These are phyloP conservation scores for Tardiomyces blankii DNA, from an alignment of 1,139 yeast species.

Conservation along the genomic window DNA sequence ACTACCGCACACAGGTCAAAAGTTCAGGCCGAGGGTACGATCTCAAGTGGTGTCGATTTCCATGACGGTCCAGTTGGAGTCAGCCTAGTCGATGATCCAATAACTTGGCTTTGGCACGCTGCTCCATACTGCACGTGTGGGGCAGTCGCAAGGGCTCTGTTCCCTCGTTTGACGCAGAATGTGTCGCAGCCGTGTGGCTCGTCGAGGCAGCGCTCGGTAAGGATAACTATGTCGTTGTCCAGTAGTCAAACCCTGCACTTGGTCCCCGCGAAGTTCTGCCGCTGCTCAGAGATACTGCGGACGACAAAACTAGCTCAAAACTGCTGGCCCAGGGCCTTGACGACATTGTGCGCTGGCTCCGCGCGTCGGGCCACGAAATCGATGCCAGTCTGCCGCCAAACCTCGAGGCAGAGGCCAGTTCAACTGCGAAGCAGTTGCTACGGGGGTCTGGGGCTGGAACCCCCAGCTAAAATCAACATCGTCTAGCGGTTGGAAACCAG, in stretches of 20 bases:
- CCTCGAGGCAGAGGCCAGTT: not conserved
- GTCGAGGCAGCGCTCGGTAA: constrained; percentile 17
- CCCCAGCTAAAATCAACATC: too few relatives aligned
- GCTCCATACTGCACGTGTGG: constrained; percentile 55
- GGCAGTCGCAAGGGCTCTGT: constrained; percentile 27
- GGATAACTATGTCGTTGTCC: constrained; percentile 30
- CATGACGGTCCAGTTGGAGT: too few relatives aligned
- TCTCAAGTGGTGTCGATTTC: too few relatives aligned
- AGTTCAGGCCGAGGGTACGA: too few relatives aligned
- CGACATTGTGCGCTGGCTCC: not conserved
- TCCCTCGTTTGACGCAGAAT: constrained; percentile 33
- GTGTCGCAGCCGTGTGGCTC: constrained; percentile 32
- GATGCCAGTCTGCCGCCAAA: not conserved
- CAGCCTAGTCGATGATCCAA: too few relatives aligned
- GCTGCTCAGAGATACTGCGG: not conserved
- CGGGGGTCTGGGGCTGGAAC: too few relatives aligned
- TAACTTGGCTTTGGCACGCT: too few relatives aligned
- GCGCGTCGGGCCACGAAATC: not conserved
- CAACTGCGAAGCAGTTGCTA: too few relatives aligned
- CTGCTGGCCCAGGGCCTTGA: not conserved
- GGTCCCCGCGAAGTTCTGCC: not conserved
- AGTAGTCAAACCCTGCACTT: constrained; percentile 36
- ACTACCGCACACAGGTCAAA: too few relatives aligned
- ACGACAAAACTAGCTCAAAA: not conserved
- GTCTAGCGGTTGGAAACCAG: too few relatives aligned